These are phyloP conservation scores for Prunella vulgaris DNA, from an alignment of 257 asterid genomes.

Conservation along the genomic window DNA sequence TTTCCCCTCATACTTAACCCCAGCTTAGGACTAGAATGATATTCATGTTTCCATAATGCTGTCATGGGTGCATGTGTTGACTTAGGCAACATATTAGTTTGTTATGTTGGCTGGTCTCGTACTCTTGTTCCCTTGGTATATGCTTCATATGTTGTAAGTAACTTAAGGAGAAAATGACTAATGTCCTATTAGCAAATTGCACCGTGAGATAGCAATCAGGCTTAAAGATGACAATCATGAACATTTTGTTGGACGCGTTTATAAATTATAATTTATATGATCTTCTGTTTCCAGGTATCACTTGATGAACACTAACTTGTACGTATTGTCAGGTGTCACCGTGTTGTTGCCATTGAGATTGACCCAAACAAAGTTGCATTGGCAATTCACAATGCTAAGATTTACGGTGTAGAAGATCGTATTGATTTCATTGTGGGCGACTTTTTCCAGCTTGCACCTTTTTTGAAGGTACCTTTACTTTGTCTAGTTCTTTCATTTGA, in stretches of 20 bases:
- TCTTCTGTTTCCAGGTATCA: not conserved
- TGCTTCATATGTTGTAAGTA: not conserved
- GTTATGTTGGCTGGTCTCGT: not conserved
- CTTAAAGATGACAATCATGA: not conserved
- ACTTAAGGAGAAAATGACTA: not conserved
- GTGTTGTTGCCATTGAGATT: conserved; percentile 76
- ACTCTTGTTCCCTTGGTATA: not conserved
- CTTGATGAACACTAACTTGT: conserved; percentile 15
- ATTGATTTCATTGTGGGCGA: conserved; percentile 84
- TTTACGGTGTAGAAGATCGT: conserved; percentile 74
- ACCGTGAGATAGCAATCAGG: not conserved
- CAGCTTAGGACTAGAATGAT: not conserved
- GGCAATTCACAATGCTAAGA: conserved; percentile 69
- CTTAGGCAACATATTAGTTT: not conserved
- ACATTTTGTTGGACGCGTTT: not conserved
- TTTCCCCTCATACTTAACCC: not conserved
- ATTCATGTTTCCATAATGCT: not conserved
- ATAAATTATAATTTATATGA: not conserved
- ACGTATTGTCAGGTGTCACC: conserved; percentile 47
- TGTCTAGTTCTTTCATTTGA: not conserved
- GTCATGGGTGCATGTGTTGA: not conserved
- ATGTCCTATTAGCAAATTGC: not conserved
- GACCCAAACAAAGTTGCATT: conserved; percentile 62
- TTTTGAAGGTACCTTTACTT: conserved; percentile 50
- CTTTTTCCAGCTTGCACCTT: conserved; percentile 78